These are phyloP conservation scores for Fraxinus anomala DNA, from an alignment of 257 asterid genomes.

Conservation along the genomic window DNA sequence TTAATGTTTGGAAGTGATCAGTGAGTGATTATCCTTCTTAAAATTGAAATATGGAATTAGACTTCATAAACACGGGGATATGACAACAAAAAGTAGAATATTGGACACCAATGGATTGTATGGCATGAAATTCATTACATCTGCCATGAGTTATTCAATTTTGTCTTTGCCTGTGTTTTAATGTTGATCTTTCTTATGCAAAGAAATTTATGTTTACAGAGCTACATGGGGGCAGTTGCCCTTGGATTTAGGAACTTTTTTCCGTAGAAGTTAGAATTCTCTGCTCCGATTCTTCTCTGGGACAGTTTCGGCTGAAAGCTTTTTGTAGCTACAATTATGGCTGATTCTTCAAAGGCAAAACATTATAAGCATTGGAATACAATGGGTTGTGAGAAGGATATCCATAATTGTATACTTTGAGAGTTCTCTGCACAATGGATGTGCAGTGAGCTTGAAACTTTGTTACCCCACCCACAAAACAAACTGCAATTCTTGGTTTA, in stretches of 20 bases:
- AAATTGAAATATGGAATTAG: not conserved
- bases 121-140: not conserved
- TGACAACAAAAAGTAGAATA: constrained; percentile 20
- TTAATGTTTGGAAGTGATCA: not conserved
- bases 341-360: too few relatives aligned
- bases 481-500: not conserved
- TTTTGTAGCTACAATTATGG: not conserved
- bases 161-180: constrained; percentile 1
- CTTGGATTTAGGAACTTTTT: not conserved
- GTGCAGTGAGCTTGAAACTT: too few relatives aligned
- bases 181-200: not conserved
- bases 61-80: not conserved
- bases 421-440: not conserved
- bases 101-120: not conserved
- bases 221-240: not conserved
- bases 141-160: not conserved
- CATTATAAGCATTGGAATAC: not conserved
- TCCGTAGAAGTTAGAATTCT: not conserved
- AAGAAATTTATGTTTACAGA: not conserved
- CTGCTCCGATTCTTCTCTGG: not conserved
- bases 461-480: not conserved
- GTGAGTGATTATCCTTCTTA: constrained; percentile 10
- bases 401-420: not conserved
- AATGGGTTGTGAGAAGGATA: not conserved
- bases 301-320: not conserved